Base-by-base conservation (phyloP, 352 stramenopile species). In the Thalassiosira exigua region DNA sequence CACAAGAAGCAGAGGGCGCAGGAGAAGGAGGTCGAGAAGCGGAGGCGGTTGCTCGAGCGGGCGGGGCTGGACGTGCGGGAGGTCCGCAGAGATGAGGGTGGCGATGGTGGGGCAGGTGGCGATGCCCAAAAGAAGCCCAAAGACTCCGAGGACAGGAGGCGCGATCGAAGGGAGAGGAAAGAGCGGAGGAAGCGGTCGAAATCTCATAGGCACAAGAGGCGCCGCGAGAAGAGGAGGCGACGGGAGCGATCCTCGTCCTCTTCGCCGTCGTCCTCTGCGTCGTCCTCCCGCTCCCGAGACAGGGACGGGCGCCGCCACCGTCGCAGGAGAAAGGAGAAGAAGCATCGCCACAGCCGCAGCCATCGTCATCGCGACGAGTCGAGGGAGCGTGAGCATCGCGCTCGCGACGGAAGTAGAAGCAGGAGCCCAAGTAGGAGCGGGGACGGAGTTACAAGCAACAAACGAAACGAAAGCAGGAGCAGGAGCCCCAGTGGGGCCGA, bases 1-100 rank as follows among this genome's bases (percentile, higher is more conserved):
- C 50, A 87, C 46, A 96, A 89, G 86, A 92, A 78, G 71, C 79
- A 46, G 29, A 11, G 42, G 29, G 56, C 56, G n/a, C 33, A 65
- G 29, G 56, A 65, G 33, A 65, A 72, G 84, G 90, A 86, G 81
- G 53, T 75, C 90, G 67, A 94, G 94, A 83, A 95, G 87, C 81
- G 93, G 29, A 96, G 96, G 80, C 95, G 94, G 69, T 90, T 97
- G 4, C 93, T 97, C 41, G 96, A 97, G 72, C 96, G 95, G 93
- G 92, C 76, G 24, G 68, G 65, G 87, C 48, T 92, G 84, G 65
- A 97, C 57, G 91, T 95, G 36, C 87, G 93, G 21, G 96, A 96
- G 60, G 95, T 94, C 57, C 82, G 86, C 2, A 80, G 88, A 48
- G 94, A 92, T 1, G 48, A 41, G 27, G 24, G 36, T 42, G 36